Conservation (phyloP, 495 filamentous ascomycete species). For the Xylaria nigripes region DNA sequence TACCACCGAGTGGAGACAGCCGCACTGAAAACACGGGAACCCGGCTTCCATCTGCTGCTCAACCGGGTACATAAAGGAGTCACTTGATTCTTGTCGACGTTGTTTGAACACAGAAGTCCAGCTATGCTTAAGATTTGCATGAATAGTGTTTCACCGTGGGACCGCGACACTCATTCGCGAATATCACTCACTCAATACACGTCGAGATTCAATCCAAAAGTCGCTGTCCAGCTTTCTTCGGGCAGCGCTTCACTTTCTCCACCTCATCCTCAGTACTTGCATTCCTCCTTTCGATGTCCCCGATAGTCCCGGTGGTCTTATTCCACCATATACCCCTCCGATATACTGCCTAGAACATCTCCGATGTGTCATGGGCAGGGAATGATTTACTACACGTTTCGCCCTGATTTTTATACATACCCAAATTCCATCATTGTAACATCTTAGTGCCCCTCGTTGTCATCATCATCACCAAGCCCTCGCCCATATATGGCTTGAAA, state of each 20-base stretch:
- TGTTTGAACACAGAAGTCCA: background rate
- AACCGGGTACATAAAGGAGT: constrained; percentile 17
- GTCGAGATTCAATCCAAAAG: background rate
- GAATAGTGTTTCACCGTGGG: background rate
- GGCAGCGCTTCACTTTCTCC: too few species aligned
- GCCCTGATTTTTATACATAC: background rate
- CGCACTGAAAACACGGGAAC: constrained; percentile 9
- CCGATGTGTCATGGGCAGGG: background rate
- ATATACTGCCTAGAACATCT: background rate
- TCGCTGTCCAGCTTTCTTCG: background rate
- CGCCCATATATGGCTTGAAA: too few species aligned
- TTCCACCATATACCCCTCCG: background rate
- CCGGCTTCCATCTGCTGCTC: constrained; percentile 20
- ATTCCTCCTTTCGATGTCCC: background rate
- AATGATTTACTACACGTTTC: background rate
- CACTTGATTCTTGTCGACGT: background rate
- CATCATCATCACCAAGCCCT: background rate
- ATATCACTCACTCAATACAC: background rate
- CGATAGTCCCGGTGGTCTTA: background rate
- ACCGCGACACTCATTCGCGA: background rate
- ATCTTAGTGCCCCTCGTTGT: too few species aligned
- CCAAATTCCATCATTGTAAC: background rate
- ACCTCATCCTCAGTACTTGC: background rate
- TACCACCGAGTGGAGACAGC: constrained; percentile 14
- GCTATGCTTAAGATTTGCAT: background rate